phyloP scores from a whole-genome alignment of 805 yeast genomes.

The Isabelozyma pseudorhagii region DNA sequence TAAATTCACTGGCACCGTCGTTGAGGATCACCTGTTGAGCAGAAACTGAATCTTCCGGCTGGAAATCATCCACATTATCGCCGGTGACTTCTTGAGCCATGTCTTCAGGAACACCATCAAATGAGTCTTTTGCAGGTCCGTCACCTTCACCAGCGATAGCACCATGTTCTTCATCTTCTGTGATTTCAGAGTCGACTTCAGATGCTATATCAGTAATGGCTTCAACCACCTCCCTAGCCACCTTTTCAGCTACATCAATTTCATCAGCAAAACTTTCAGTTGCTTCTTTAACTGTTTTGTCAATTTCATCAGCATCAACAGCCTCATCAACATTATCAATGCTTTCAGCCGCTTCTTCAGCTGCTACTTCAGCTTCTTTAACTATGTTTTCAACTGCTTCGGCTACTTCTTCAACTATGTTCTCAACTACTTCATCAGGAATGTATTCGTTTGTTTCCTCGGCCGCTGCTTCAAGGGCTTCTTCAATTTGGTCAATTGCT shows the following conservation, averaged over 20 bases:
- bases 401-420: slow-evolving; percentile 15
- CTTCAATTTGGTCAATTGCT: background rate
- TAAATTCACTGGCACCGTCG: too few relatives aligned
- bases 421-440: background rate
- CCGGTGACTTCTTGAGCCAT: background rate
- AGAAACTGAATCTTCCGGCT: too few relatives aligned
- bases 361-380: slow-evolving; percentile 1
- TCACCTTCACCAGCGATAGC: slow-evolving; percentile 14
- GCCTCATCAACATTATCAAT: background rate
- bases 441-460: background rate
- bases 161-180: slow-evolving; percentile 8
- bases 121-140: background rate
- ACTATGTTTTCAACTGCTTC: slow-evolving; percentile 1
- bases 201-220: slow-evolving; percentile 7
- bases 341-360: slow-evolving; percentile 4
- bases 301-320: background rate
- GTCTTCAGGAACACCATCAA: background rate
- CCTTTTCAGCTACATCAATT: slow-evolving; percentile 6
- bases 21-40: too few relatives aligned
- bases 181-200: slow-evolving; percentile 1
- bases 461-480: background rate
- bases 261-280: slow-evolving; percentile 5
- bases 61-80: background rate
- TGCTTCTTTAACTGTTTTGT: slow-evolving; percentile 3
- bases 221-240: slow-evolving; percentile 5